These are phyloP conservation scores for Somion occarium DNA, from an alignment of 1,284 basidiomycete species.

Conservation along the genomic window DNA sequence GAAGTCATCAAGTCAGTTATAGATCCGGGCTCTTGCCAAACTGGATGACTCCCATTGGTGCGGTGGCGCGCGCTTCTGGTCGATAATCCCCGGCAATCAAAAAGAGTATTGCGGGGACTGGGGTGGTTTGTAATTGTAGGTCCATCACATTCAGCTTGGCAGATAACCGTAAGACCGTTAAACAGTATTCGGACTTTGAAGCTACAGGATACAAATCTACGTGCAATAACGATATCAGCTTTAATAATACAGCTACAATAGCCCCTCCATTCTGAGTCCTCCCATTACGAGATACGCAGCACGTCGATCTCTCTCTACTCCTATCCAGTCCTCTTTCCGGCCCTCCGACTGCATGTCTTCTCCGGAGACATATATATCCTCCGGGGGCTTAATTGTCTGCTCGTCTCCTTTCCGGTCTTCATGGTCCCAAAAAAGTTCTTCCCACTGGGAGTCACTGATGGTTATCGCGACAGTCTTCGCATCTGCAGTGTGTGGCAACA, in stretches of 20 bases:
- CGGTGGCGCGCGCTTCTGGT: too few species aligned
- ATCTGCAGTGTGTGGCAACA: slow-evolving; percentile 65
- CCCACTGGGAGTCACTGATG: slow-evolving; percentile 70
- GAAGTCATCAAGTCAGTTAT: too few species aligned
- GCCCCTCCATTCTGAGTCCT: slow-evolving; percentile 63
- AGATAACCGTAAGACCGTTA: too few species aligned
- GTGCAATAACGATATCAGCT: background rate
- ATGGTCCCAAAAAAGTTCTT: slow-evolving; percentile 71
- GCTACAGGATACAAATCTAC: too few species aligned
- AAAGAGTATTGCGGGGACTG: too few species aligned
- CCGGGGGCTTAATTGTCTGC: slow-evolving; percentile 17
- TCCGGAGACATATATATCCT: slow-evolving; percentile 48
- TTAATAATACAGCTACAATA: slow-evolving; percentile 35
- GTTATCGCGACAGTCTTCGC: slow-evolving; percentile 71
- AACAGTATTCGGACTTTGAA: too few species aligned
- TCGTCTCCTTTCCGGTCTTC: slow-evolving; percentile 42
- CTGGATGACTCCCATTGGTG: too few species aligned
- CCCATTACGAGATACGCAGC: slow-evolving; percentile 76
- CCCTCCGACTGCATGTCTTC: slow-evolving; percentile 35
- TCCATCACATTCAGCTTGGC: background rate
- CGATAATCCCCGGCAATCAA: background rate
- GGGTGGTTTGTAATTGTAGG: background rate
- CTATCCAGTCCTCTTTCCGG: slow-evolving; percentile 63
- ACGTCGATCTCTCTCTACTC: slow-evolving; percentile 68
- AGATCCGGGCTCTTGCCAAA: too few species aligned